Conservation (phyloP, 495 filamentous ascomycete species). For the Aspergillus hancockii region DNA sequence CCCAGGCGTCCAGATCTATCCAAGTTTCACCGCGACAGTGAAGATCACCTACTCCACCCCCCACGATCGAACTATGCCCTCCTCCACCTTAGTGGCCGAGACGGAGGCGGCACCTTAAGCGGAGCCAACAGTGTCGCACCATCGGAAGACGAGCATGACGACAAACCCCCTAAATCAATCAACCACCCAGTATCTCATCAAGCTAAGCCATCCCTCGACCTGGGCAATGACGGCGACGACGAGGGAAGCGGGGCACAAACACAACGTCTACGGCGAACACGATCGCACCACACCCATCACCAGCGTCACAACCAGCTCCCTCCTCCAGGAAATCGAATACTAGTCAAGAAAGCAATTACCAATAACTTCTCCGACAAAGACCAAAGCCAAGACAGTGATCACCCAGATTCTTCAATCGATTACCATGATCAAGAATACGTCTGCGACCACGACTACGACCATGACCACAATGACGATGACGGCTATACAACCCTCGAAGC, state of each 20-base stretch:
- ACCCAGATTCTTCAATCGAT: constrained; percentile 1
- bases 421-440: constrained; percentile 10
- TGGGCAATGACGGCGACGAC: constrained; percentile 53
- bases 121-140: constrained; percentile 42
- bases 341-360: constrained; percentile 3
- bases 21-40: constrained; percentile 32
- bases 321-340: constrained; percentile 4
- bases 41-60: constrained; percentile 39
- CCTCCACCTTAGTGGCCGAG: constrained; percentile 42
- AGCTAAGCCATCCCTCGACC: constrained; percentile 34
- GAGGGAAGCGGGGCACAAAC: constrained; percentile 42
- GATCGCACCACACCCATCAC: constrained; percentile 29
- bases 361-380: background rate
- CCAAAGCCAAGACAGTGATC: constrained; percentile 16
- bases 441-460: constrained; percentile 10
- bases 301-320: constrained; percentile 23
- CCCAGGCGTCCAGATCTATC: constrained; percentile 22
- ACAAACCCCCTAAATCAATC: constrained; percentile 13
- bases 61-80: constrained; percentile 35
- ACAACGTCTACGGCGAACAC: constrained; percentile 26
- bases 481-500: constrained; percentile 25
- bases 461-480: constrained; percentile 12
- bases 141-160: constrained; percentile 43
- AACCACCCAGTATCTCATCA: constrained; percentile 15
- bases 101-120: constrained; percentile 46